phyloP scores from a whole-genome alignment of 2,329 filamentous ascomycete species.

The Sphaerulina musiva region DNA sequence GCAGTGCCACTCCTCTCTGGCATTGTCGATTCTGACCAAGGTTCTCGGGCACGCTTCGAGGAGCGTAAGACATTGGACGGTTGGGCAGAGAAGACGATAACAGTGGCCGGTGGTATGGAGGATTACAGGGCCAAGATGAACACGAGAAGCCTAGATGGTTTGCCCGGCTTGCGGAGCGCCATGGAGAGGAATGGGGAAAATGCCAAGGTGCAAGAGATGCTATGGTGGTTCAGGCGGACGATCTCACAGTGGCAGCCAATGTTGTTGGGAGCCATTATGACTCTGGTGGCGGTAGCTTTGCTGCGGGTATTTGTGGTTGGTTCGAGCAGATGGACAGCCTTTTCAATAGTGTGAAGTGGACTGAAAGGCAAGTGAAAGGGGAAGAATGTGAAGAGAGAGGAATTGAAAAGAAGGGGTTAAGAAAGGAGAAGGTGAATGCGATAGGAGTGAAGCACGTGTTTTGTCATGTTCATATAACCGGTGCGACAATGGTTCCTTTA shows the following conservation, averaged over 20 bases:
- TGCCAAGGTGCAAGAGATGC: constrained; percentile 41
- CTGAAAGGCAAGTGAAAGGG: no score
- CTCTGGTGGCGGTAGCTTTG: constrained; percentile 2
- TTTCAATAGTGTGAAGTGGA: no score
- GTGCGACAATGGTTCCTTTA: no score
- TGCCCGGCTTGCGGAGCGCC: constrained; percentile 52
- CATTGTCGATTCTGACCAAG: constrained; percentile 23
- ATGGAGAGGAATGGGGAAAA: constrained; percentile 46
- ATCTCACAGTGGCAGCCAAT: constrained; percentile 24
- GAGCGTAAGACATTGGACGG: constrained; percentile 52
- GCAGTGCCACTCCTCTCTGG: constrained; percentile 53
- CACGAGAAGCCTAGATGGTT: constrained; percentile 50
- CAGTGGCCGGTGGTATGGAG: constrained; percentile 43
- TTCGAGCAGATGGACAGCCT: not conserved
- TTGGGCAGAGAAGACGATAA: constrained; percentile 46
- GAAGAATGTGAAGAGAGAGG: no score
- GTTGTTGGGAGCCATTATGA: constrained; percentile 20
- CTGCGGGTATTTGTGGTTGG: not conserved
- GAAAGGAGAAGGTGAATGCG: no score
- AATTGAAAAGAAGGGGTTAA: no score
- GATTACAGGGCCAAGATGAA: constrained; percentile 56
- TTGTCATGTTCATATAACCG: no score
- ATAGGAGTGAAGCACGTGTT: no score
- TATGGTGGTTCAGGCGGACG: constrained; percentile 12
- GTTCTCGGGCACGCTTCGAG: constrained; percentile 37